Conservation (phyloP, 169 alveolate genomes). For the Plasmodium falciparum region DNA sequence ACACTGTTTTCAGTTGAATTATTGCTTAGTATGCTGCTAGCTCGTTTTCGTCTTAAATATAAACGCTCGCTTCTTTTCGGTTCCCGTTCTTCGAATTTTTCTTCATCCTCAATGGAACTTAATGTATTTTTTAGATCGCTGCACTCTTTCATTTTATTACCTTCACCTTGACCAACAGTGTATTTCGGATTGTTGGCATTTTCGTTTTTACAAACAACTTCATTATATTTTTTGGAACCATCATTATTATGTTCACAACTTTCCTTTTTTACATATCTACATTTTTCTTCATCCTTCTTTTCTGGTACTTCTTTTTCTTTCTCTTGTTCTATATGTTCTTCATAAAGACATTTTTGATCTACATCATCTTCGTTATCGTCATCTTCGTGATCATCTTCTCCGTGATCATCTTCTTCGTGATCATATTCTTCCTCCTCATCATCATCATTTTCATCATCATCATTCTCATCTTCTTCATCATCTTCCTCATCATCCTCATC, state of each 20-base stretch:
- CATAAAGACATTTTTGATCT: not conserved
- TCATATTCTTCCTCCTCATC: not conserved
- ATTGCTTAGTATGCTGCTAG: slow-evolving; percentile 14
- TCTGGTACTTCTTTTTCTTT: slow-evolving; percentile 6
- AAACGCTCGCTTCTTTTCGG: slow-evolving; percentile 5
- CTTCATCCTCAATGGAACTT: slow-evolving; percentile 5
- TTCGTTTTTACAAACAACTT: slow-evolving; percentile 8
- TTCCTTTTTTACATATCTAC: not conserved
- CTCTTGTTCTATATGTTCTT: not conserved
- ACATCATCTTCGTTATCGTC: not conserved
- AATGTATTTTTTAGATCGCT: slow-evolving; percentile 3
- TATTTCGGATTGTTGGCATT: not conserved
- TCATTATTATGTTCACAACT: not conserved
- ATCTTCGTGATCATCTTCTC: not conserved
- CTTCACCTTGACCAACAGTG: not conserved
- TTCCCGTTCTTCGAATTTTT: slow-evolving; percentile 5
- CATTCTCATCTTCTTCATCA: not conserved
- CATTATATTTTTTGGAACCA: not conserved
- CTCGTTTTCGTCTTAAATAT: slow-evolving; percentile 40
- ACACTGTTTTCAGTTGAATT: slow-evolving; percentile 23
- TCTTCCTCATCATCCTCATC: not conserved
- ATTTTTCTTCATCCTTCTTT: not conserved
- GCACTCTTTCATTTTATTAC: not conserved
- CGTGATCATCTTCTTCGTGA: too few relatives aligned
- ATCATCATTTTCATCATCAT: not conserved